Evolutionary conservation across 371 early-diverging fungal genomes (phyloP), one percentile per base, ranked within the genome.

Genomic region (Mucor irregularis): DNA sequence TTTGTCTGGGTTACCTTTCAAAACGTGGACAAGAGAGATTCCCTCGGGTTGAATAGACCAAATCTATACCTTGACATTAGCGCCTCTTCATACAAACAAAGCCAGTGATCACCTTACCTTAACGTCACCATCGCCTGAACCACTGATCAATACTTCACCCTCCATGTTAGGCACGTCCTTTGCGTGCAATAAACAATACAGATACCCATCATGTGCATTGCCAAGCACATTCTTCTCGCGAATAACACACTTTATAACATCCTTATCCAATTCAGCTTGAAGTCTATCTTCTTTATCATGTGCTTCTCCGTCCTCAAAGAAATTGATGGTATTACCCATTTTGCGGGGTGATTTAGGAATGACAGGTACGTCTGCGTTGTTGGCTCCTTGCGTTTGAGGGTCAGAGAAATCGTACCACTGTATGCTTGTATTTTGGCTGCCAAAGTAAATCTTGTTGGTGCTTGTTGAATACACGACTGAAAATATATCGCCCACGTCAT

Each of bases 81-180:
- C 30, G 14, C 2, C 17, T 4, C 11, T 24, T 29, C 3, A n/a
- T 8, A n/a, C 4, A 22, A 13, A 3, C 6, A 37, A 17, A 14
- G 6, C 34, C 30, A 51, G 7, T 3, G 8, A 19, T 14, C 9
- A 8, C 14, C 1, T 54, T 76, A 91, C 87, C 56, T 90, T 89
- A 59, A 97, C 88, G 40, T 83, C 79, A 6, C 96, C 98, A 64
- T 90, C 88, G 31, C 87, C 87, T 4, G 90, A 77, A 26, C 96
- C 98, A 8, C 93, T 87, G 5, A 87, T 94, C 7, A 97, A 66
- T 48, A 87, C 65, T 37, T 90, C 88, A 46, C 91, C 90, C 29
- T 79, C 79, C 6, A 69, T 66, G 56, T 81, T 80, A 8, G 86
- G 83, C 7, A 86, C 38, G 39, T 69, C 74, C 34, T 60, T 60